Evolutionary conservation across 2,329 filamentous ascomycete genomes (phyloP).

Genomic region (Paraconiothyrium brasiliense): DNA sequence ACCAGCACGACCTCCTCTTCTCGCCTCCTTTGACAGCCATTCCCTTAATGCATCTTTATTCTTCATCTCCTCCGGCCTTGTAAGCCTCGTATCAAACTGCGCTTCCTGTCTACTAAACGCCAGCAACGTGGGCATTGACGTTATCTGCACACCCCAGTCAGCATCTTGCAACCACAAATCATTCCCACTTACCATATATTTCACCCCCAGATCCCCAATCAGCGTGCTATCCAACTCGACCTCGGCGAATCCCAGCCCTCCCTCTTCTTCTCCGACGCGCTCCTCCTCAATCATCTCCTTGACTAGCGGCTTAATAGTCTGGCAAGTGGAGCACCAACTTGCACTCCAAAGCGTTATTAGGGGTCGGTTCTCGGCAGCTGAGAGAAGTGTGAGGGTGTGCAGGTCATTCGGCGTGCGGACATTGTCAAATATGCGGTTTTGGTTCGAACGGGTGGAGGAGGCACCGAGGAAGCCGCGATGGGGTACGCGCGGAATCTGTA

Average conservation of each 20-base stretch:
- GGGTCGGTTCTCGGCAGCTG: conserved; percentile 54
- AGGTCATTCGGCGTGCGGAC: conserved; percentile 59
- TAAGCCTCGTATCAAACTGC: conserved; percentile 58
- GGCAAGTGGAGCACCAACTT: conserved; percentile 58
- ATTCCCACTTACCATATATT: conserved; percentile 47
- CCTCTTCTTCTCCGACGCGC: conserved; percentile 55
- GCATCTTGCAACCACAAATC: background rate
- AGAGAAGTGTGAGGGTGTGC: conserved; percentile 58
- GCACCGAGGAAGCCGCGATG: conserved; percentile 17
- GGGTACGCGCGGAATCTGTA: conserved; percentile 5
- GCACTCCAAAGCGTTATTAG: conserved; percentile 62
- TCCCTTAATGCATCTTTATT: conserved; percentile 54
- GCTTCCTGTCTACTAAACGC: conserved; percentile 61
- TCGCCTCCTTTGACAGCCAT: conserved; percentile 60
- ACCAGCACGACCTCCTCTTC: conserved; percentile 54
- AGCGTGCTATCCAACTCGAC: conserved; percentile 59
- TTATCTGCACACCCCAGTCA: conserved; percentile 44
- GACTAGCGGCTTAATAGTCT: conserved; percentile 54
- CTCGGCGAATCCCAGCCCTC: conserved; percentile 58
- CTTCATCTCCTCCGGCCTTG: conserved; percentile 56
- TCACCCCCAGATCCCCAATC: conserved; percentile 53
- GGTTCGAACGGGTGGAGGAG: conserved; percentile 18
- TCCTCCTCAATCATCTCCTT: conserved; percentile 55
- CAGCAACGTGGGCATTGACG: conserved; percentile 59
- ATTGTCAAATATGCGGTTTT: conserved; percentile 50